phyloP scores from a whole-genome alignment of 192 early-diverging fungal genomes.

The Coemansia nantahalensis region DNA sequence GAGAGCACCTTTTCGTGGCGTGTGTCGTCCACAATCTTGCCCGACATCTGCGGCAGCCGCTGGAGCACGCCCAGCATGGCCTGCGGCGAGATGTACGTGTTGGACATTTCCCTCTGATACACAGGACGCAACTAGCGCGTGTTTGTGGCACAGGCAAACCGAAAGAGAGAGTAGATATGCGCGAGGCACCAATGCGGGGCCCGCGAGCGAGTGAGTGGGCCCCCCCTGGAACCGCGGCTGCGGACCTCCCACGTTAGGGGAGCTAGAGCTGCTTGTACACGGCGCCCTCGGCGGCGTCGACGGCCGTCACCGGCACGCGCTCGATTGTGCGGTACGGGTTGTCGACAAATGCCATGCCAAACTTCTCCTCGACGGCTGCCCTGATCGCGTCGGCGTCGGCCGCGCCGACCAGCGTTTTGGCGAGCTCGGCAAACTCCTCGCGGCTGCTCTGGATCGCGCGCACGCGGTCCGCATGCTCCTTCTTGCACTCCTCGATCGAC shows the following conservation, averaged over 20 bases:
- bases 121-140: too few relatives aligned
- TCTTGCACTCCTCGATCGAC: slow-evolving; percentile 21
- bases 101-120: slow-evolving; percentile 15
- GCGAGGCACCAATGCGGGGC: too few relatives aligned
- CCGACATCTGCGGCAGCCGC: slow-evolving; percentile 64
- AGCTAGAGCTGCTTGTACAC: slow-evolving; percentile 44
- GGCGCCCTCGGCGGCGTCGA: slow-evolving; percentile 28
- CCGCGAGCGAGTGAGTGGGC: too few relatives aligned
- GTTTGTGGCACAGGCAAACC: neutral
- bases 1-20: slow-evolving; percentile 75
- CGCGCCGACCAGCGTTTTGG: slow-evolving; percentile 4
- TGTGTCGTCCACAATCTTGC: slow-evolving; percentile 71
- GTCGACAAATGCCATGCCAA: slow-evolving; percentile 49
- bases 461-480: slow-evolving; percentile 14
- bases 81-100: slow-evolving; percentile 34
- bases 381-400: slow-evolving; percentile 27
- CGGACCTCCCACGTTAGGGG: too few relatives aligned
- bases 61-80: slow-evolving; percentile 53
- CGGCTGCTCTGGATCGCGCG: slow-evolving; percentile 7
- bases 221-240: too few relatives aligned
- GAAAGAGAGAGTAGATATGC: neutral
- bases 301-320: slow-evolving; percentile 22
- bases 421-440: slow-evolving; percentile 29
- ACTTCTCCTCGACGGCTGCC: slow-evolving; percentile 9
- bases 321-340: slow-evolving; percentile 34